phyloP scores from a whole-genome alignment of 495 filamentous ascomycete genomes.

The Cercophora samala region DNA sequence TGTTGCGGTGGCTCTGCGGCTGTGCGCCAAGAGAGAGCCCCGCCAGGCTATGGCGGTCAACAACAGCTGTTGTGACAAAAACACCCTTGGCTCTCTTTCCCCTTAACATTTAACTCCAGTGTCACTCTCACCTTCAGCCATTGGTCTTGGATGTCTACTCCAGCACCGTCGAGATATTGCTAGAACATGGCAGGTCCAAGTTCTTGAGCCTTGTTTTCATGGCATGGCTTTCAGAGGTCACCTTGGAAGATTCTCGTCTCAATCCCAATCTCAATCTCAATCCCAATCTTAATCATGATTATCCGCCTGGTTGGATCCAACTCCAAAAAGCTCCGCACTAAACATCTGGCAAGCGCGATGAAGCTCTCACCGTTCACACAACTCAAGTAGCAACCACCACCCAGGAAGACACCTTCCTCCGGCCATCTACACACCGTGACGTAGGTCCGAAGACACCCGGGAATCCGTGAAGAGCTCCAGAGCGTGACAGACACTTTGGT shows the following conservation, averaged over 20 bases:
- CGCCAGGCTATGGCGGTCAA: slow-evolving; percentile 20
- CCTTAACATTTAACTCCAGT: background rate
- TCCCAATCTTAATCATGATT: background rate
- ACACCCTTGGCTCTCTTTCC: background rate
- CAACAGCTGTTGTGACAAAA: background rate
- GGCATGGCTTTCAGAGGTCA: slow-evolving; percentile 4
- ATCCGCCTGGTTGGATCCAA: background rate
- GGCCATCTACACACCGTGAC: background rate
- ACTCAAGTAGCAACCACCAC: background rate
- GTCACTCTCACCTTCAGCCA: background rate
- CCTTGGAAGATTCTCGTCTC: background rate
- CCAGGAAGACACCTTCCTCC: background rate
- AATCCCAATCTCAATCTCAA: background rate
- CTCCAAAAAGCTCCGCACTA: background rate
- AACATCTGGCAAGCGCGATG: background rate
- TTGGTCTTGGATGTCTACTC: background rate
- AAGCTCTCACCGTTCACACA: slow-evolving; percentile 1
- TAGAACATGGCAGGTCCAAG: background rate
- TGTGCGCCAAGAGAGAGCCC: slow-evolving; percentile 26
- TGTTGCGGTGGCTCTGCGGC: slow-evolving; percentile 14
- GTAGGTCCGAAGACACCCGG: background rate
- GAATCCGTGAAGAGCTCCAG: background rate
- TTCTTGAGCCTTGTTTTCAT: background rate
- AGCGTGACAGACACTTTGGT: background rate
- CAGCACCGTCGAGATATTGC: background rate